Evolutionary conservation across 495 filamentous ascomycete species (phyloP).

Genomic region (Aspergillus wentii): DNA sequence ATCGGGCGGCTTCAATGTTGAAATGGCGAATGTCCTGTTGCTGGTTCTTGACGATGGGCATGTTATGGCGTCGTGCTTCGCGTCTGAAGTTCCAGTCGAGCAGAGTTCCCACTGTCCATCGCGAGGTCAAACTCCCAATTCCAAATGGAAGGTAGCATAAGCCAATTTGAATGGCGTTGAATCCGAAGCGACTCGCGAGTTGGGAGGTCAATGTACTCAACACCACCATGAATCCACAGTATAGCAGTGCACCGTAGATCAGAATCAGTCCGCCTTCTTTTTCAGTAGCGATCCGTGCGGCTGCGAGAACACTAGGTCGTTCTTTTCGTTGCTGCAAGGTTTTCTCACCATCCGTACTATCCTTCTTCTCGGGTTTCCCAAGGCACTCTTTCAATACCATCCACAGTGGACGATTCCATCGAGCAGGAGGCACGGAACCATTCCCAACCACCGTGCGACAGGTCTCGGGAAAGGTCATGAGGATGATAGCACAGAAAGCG

Average conservation of each 20-base stretch:
- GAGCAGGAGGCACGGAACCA: slow-evolving; percentile 31
- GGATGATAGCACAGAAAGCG: slow-evolving; percentile 18
- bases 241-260: slow-evolving; percentile 23
- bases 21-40: slow-evolving; percentile 38
- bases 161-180: slow-evolving; percentile 35
- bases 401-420: slow-evolving; percentile 33
- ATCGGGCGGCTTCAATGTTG: slow-evolving; percentile 38
- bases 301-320: slow-evolving; percentile 20
- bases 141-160: slow-evolving; percentile 44
- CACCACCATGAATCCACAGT: slow-evolving; percentile 17
- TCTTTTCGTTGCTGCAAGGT: slow-evolving; percentile 10
- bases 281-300: slow-evolving; percentile 31
- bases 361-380: slow-evolving; percentile 5
- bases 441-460: slow-evolving; percentile 44
- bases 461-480: slow-evolving; percentile 38
- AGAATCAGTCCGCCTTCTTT: slow-evolving; percentile 33
- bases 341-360: slow-evolving; percentile 1
- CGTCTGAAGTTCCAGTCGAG: slow-evolving; percentile 44
- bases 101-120: slow-evolving; percentile 29
- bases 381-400: slow-evolving; percentile 12
- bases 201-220: slow-evolving; percentile 27
- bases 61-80: slow-evolving; percentile 25
- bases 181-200: slow-evolving; percentile 29
- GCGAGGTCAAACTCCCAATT: slow-evolving; percentile 26
- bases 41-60: slow-evolving; percentile 28